Evolutionary conservation across 768 basidiomycete species (phyloP).

Genomic region (Trametes elegans): DNA sequence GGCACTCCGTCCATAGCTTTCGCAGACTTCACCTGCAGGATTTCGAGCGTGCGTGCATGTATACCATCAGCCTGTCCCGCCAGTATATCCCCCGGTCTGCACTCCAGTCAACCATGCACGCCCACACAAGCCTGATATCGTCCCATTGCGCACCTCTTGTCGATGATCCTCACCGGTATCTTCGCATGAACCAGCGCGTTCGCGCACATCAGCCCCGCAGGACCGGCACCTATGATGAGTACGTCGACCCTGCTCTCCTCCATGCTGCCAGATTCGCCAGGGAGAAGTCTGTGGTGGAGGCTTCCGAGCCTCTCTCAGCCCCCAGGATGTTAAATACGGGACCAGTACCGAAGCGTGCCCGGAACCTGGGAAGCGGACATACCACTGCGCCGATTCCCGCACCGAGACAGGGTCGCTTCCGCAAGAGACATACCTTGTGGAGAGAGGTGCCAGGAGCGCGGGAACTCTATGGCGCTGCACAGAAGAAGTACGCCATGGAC

Average conservation of each 20-base stretch:
- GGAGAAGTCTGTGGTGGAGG: background rate
- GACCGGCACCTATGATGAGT: constrained; percentile 43
- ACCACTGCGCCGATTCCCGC: background rate
- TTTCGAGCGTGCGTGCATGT: constrained; percentile 32
- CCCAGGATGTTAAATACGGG: background rate
- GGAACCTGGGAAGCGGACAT: background rate
- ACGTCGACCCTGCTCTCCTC: constrained; percentile 35
- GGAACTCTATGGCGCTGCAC: background rate
- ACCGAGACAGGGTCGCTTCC: background rate
- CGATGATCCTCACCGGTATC: constrained; percentile 39
- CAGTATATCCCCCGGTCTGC: constrained; percentile 21
- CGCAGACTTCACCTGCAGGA: constrained; percentile 22
- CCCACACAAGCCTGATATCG: background rate
- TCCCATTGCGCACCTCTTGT: constrained; percentile 34
- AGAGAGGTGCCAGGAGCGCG: constrained; percentile 4
- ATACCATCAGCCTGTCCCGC: constrained; percentile 33
- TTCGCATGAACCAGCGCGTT: constrained; percentile 38
- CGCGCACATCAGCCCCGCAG: constrained; percentile 43
- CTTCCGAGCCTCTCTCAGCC: background rate
- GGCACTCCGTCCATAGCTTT: background rate
- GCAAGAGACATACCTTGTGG: background rate
- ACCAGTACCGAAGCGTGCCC: background rate
- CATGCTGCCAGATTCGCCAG: background rate
- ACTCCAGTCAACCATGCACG: background rate
- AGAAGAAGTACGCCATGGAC: background rate